These are phyloP conservation scores for Saccharata proteae DNA, from an alignment of 2,329 filamentous ascomycete genomes.

Conservation along the genomic window DNA sequence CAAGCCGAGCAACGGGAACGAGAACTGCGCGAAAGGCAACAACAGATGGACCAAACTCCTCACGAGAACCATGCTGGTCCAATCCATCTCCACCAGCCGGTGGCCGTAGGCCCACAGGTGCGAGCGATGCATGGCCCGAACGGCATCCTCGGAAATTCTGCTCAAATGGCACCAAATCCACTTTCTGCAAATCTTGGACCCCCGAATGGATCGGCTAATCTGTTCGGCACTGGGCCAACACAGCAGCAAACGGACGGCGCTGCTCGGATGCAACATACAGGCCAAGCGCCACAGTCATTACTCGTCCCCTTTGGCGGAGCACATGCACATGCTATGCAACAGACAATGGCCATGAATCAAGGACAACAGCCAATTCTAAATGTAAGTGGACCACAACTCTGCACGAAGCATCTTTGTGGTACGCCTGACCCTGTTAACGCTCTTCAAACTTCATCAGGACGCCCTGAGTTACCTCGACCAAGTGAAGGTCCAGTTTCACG, in stretches of 20 bases:
- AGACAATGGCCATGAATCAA: slow-evolving; percentile 51
- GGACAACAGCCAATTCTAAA: slow-evolving; percentile 78
- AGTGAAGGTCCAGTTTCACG: slow-evolving; percentile 94
- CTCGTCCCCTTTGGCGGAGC: slow-evolving; percentile 35
- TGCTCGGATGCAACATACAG: slow-evolving; percentile 49
- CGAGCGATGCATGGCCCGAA: slow-evolving; percentile 83
- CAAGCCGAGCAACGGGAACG: slow-evolving; percentile 40
- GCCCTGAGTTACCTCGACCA: slow-evolving; percentile 95
- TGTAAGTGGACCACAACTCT: slow-evolving; percentile 35
- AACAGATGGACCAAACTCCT: slow-evolving; percentile 54
- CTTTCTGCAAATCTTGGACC: slow-evolving; percentile 43
- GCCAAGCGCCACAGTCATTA: slow-evolving; percentile 40
- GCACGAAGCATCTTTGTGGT: background rate
- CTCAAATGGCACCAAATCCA: slow-evolving; percentile 37
- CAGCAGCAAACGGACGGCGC: slow-evolving; percentile 44
- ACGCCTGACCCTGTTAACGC: slow-evolving; percentile 3
- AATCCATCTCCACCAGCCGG: slow-evolving; percentile 86
- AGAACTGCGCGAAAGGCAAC: slow-evolving; percentile 54
- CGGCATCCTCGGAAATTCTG: slow-evolving; percentile 57
- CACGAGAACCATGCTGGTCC: slow-evolving; percentile 83
- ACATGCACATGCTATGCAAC: slow-evolving; percentile 25
- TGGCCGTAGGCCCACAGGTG: slow-evolving; percentile 61
- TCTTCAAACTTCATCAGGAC: slow-evolving; percentile 42
- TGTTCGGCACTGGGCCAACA: slow-evolving; percentile 63
- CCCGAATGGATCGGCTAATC: slow-evolving; percentile 47